Evolutionary conservation across 169 alveolate genomes (phyloP).

Genomic region (Plasmodium gonderi): DNA sequence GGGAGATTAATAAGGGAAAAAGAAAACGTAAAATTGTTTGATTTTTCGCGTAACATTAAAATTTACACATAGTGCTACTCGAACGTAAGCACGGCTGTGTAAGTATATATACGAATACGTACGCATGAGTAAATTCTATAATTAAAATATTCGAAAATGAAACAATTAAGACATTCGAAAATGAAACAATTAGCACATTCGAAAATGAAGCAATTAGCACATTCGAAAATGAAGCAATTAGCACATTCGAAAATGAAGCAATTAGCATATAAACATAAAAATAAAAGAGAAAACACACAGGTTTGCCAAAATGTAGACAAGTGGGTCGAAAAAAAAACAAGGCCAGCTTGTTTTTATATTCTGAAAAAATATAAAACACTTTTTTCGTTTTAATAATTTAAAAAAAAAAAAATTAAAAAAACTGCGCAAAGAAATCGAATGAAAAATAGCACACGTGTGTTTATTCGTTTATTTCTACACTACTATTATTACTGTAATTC

Average conservation of each 20-base stretch:
- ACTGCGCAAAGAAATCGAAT: not conserved
- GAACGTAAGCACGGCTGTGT: not conserved
- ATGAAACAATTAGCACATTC: too few relatives aligned
- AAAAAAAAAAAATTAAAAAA: not conserved
- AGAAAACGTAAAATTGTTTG: not conserved
- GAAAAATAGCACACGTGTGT: not conserved
- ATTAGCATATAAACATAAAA: not conserved
- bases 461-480: not conserved
- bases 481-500: not conserved
- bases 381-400: not conserved
- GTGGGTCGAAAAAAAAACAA: not conserved
- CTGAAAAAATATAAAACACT: not conserved
- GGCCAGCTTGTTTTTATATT: not conserved
- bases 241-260: too few relatives aligned
- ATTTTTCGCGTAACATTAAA: not conserved
- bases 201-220: too few relatives aligned
- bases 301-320: not conserved
- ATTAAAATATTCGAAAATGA: too few relatives aligned
- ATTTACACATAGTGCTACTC: not conserved
- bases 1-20: not conserved
- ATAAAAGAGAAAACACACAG: not conserved
- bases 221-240: too few relatives aligned
- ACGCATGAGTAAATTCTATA: too few relatives aligned
- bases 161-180: too few relatives aligned
- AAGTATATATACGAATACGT: not conserved